Conservation (phyloP, 192 early-diverging fungal species). For the Mortierella alpina region DNA sequence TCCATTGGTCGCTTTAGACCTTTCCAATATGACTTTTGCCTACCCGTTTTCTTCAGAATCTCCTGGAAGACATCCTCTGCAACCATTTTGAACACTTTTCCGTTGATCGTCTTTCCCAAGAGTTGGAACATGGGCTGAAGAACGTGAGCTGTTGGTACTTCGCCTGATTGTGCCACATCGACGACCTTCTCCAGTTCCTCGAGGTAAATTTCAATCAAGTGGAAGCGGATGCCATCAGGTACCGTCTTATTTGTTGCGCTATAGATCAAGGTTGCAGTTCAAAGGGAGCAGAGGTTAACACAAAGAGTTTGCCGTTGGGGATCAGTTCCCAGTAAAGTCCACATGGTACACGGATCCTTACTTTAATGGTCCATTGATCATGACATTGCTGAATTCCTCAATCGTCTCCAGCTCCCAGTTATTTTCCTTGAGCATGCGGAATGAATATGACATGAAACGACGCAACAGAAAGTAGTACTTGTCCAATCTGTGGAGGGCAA, state of each 20-base stretch:
- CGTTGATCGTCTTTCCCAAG: constrained; percentile 61
- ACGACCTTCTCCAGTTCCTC: constrained; percentile 76
- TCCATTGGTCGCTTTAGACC: too few species aligned
- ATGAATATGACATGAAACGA: constrained; percentile 71
- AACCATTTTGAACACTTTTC: constrained; percentile 60
- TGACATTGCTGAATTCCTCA: constrained; percentile 61
- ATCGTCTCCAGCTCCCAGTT: constrained; percentile 66
- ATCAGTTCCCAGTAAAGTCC: not conserved
- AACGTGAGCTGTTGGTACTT: constrained; percentile 61
- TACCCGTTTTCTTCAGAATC: constrained; percentile 52
- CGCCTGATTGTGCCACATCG: constrained; percentile 49
- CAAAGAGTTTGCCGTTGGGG: not conserved
- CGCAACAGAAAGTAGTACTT: constrained; percentile 82
- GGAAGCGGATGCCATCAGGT: constrained; percentile 77
- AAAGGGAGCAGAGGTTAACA: not conserved
- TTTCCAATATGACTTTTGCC: not conserved
- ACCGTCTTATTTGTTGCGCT: constrained; percentile 70
- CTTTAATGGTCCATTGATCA: constrained; percentile 72
- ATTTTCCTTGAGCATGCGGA: constrained; percentile 69
- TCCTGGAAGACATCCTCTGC: constrained; percentile 59
- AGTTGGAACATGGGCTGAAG: constrained; percentile 64
- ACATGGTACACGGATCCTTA: constrained; percentile 39
- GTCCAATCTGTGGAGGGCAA: constrained; percentile 66
- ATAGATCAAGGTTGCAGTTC: constrained; percentile 1
- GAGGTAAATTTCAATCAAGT: constrained; percentile 76